Percentiles rank a stretch among this genome's conserved stretches.
These are phyloP conservation scores for Leccinum variabile DNA, from an alignment of 1,284 basidiomycete genomes.

Conservation along the genomic window DNA sequence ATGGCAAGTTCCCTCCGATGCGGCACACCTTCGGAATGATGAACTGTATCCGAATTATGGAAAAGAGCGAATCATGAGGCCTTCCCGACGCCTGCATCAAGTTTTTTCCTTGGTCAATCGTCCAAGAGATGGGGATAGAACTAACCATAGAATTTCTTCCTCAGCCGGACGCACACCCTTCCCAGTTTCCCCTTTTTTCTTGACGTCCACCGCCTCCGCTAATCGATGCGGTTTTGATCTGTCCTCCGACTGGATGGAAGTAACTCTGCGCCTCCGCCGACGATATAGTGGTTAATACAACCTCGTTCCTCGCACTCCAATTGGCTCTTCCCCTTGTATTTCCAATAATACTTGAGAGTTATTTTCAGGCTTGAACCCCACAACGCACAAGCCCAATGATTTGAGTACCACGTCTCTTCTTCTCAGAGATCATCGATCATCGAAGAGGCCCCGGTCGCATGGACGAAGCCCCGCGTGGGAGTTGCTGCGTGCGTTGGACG, in stretches of 20 bases:
- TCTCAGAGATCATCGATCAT: too few species aligned
- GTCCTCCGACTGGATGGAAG: neutral
- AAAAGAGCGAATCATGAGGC: neutral
- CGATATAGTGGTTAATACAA: neutral
- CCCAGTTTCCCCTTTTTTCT: neutral
- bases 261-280: neutral
- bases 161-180: neutral
- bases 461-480: neutral
- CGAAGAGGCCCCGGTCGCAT: too few species aligned
- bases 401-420: too few species aligned
- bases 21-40: neutral
- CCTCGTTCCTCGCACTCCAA: neutral
- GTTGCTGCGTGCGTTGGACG: neutral
- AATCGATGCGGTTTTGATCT: neutral
- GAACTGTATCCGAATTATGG: neutral
- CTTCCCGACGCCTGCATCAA: neutral
- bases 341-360: too few species aligned
- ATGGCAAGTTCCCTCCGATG: neutral
- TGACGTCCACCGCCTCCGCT: neutral
- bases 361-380: too few species aligned
- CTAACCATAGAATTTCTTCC: neutral
- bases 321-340: too few species aligned
- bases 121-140: neutral
- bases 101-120: neutral
- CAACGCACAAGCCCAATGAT: too few species aligned